phyloP scores from a whole-genome alignment of 306 rosid species.

The Inga oerstediana region DNA sequence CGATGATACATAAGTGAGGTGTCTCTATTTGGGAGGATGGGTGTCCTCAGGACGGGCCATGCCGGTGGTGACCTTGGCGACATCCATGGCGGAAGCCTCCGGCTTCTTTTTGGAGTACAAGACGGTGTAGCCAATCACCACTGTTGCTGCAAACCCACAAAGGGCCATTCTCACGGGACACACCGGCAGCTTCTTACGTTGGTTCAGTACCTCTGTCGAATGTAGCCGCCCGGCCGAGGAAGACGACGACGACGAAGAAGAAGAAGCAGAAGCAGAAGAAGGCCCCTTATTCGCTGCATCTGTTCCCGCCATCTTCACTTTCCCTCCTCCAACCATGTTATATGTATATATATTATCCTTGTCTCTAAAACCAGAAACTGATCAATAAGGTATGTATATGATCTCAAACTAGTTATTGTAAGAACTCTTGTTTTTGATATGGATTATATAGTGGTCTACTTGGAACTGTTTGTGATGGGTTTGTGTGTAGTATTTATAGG shows the following conservation, averaged over 20 bases:
- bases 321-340: slow-evolving; percentile 37
- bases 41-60: slow-evolving; percentile 40
- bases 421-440: background rate
- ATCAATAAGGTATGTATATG: background rate
- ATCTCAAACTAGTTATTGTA: background rate
- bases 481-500: background rate
- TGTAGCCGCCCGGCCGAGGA: slow-evolving; percentile 25
- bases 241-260: background rate
- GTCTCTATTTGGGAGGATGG: slow-evolving; percentile 34
- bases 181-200: slow-evolving; percentile 43
- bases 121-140: slow-evolving; percentile 51
- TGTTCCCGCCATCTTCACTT: slow-evolving; percentile 33
- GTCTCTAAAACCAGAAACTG: background rate
- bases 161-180: slow-evolving; percentile 61
- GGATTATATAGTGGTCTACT: background rate
- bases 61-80: slow-evolving; percentile 61
- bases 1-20: no score
- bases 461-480: background rate
- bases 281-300: slow-evolving; percentile 27
- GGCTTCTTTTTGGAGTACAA: slow-evolving; percentile 71
- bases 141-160: slow-evolving; percentile 54
- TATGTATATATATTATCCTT: background rate
- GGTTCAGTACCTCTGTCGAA: slow-evolving; percentile 56
- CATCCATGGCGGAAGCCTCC: slow-evolving; percentile 67
- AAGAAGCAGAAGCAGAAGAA: background rate